These are phyloP conservation scores for Tubosaeta brunneosetosa DNA, from an alignment of 768 basidiomycete genomes.

Conservation along the genomic window DNA sequence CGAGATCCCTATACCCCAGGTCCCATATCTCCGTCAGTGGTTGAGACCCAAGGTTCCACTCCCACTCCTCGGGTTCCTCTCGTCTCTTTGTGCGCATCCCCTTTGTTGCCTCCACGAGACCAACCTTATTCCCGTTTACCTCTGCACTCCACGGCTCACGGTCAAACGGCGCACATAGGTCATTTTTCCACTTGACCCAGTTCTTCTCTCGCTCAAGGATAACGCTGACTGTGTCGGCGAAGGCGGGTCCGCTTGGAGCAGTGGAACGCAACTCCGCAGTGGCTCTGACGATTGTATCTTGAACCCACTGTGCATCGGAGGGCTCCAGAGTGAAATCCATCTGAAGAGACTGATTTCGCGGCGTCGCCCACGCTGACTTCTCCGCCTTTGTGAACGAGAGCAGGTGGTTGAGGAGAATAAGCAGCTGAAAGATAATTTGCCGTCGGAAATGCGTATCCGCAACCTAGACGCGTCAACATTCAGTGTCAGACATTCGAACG, in stretches of 20 bases:
- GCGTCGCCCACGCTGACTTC: slow-evolving; percentile 55
- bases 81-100: slow-evolving; percentile 49
- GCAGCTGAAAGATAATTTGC: slow-evolving; percentile 82
- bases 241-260: slow-evolving; percentile 69
- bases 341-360: slow-evolving; percentile 73
- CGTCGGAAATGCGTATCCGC: slow-evolving; percentile 91
- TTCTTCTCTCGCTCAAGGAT: slow-evolving; percentile 83
- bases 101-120: slow-evolving; percentile 60
- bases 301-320: slow-evolving; percentile 69
- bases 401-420: slow-evolving; percentile 74
- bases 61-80: slow-evolving; percentile 57
- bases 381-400: slow-evolving; percentile 66
- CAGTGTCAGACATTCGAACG: slow-evolving; percentile 1
- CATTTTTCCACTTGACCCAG: slow-evolving; percentile 89
- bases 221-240: slow-evolving; percentile 65
- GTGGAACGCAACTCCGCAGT: slow-evolving; percentile 62
- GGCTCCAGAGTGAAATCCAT: slow-evolving; percentile 77
- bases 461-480: slow-evolving; percentile 44
- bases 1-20: slow-evolving; percentile 66
- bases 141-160: slow-evolving; percentile 58
- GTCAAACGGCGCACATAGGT: slow-evolving; percentile 75
- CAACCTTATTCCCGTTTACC: slow-evolving; percentile 45
- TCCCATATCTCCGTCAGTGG: slow-evolving; percentile 80
- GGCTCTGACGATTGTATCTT: slow-evolving; percentile 58
- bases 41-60: slow-evolving; percentile 61